Conservation (phyloP, 208 protist genomes). For the Wallacemonas sp. region DNA sequence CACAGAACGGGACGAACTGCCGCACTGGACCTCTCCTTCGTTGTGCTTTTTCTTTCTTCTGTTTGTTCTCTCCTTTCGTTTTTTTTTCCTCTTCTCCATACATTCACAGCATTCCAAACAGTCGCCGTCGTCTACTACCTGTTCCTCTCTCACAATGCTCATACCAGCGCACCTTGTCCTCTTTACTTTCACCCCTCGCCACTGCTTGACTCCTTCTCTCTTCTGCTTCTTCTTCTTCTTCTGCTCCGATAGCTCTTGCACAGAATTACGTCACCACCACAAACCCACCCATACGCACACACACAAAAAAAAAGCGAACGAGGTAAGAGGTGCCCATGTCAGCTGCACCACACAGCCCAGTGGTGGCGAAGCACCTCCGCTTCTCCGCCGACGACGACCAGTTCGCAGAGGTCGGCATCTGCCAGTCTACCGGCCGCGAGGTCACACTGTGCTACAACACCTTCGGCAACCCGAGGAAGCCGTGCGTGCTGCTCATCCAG, state of each 20-base stretch:
- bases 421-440: constrained; percentile 52
- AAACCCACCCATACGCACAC: neutral
- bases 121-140: too few relatives aligned
- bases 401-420: constrained; percentile 57
- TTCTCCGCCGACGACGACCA: constrained; percentile 36
- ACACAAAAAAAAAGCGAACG: constrained; percentile 5
- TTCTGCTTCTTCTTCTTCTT: neutral
- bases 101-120: too few relatives aligned
- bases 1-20: too few relatives aligned
- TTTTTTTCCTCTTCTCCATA: neutral
- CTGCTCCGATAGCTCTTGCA: neutral
- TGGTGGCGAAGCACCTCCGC: constrained; percentile 20
- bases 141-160: neutral
- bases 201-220: neutral
- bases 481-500: constrained; percentile 69
- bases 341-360: neutral
- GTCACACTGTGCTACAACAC: constrained; percentile 79
- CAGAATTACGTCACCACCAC: too few relatives aligned
- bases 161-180: neutral
- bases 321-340: constrained; percentile 2
- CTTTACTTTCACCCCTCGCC: neutral
- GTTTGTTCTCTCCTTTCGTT: constrained; percentile 5
- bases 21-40: neutral
- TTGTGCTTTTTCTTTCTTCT: neutral
- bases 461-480: constrained; percentile 62